Evolutionary conservation across 371 early-diverging fungal species (phyloP), one percentile per base, ranked within the genome.

Genomic region (Choanephora cucurbitarum): DNA sequence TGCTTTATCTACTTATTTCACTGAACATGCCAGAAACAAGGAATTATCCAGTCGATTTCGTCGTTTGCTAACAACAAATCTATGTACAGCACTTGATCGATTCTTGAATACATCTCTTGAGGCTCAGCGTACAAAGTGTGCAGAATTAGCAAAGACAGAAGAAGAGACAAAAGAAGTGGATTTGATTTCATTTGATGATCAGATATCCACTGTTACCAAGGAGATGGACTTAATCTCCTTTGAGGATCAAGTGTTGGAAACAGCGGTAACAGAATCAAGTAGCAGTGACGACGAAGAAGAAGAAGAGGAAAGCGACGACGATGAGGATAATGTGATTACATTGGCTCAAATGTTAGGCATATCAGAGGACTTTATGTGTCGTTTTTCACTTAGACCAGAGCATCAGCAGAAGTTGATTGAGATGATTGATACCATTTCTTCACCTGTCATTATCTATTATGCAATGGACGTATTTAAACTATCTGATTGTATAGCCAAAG

Each of bases 381-480:
- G 47, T 46, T 51, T 46, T 42, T 28, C 39, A 40, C 23, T 61
- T 1, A 45, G 45, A 4, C 51, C 33, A 5, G 55, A 17, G 32
- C 71, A 77, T 22, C 68, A 77, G 31, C 22, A 52, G 17, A 57
- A 57, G 1, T 49, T 63, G 5, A 48, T 77, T 34, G 6, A 34
- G 0, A 64, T 66, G 52, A 50, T 66, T 14, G 52, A 64, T 13
- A 63, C 47, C 1, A 64, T 69, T 1, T 52, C 62, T 19, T 46
- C 67, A 1, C 69, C 70, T 10, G 50, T 69, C 17, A 51, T 75
- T 32, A 40, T 75, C 0, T 72, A 75, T 32, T 75, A 77, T 57
- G 71, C 73, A 2, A 64, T 77, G 50, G 64, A 68, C 15, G 58
- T 62, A 0, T 77, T 64, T 44, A 40, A 61, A 13, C 22, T 77